Evolutionary conservation across 2,329 filamentous ascomycete genomes (phyloP).

Genomic region (Hymenoscyphus fraxineus): DNA sequence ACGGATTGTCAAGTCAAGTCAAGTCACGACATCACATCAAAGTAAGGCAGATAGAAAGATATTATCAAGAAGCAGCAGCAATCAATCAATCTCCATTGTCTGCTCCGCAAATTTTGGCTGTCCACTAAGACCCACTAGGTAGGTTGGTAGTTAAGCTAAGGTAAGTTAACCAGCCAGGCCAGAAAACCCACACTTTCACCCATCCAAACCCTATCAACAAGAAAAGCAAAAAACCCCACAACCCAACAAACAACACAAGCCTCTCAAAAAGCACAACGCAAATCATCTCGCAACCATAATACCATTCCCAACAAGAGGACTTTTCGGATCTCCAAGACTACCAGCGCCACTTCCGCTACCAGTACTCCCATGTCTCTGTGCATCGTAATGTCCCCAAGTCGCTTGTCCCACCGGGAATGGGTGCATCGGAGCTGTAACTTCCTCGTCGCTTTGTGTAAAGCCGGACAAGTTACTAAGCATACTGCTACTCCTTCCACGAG

Average conservation of each 20-base stretch:
- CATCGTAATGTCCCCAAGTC: constrained; percentile 23
- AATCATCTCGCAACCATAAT: constrained; percentile 10
- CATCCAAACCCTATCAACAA: background rate
- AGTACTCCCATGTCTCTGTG: constrained; percentile 25
- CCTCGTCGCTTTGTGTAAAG: constrained; percentile 58
- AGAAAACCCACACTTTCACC: background rate
- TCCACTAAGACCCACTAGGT: too few relatives aligned
- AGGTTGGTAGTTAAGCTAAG: too few relatives aligned
- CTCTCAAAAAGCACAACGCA: background rate
- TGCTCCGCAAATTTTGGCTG: background rate
- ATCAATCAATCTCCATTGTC: background rate
- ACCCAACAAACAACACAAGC: too few relatives aligned
- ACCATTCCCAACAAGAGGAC: constrained; percentile 38
- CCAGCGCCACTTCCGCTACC: constrained; percentile 39
- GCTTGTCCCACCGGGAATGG: constrained; percentile 12
- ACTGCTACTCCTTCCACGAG: constrained; percentile 57
- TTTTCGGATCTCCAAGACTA: constrained; percentile 51
- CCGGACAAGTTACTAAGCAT: constrained; percentile 67
- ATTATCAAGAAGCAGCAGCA: background rate
- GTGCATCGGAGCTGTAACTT: constrained; percentile 10
- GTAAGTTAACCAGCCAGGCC: too few relatives aligned
- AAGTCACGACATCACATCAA: too few relatives aligned
- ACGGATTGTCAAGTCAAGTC: background rate
- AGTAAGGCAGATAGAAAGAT: too few relatives aligned
- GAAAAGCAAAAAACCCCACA: background rate